These are phyloP conservation scores for Syzygium oleosum DNA, from an alignment of 345 rosid genomes.

Conservation along the genomic window DNA sequence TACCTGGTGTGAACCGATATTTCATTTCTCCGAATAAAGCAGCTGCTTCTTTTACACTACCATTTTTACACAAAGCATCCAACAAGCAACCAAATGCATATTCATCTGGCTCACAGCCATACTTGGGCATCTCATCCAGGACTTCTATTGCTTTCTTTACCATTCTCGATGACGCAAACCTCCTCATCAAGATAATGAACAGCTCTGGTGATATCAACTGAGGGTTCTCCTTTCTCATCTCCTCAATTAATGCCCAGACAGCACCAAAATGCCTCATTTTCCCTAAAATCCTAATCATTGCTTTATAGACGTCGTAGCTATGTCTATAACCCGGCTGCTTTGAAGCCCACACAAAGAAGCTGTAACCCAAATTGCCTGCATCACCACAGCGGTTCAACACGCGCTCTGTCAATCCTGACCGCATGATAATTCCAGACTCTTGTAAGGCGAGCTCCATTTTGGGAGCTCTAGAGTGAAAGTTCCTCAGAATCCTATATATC, in stretches of 20 bases:
- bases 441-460: conserved; percentile 72
- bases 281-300: conserved; percentile 63
- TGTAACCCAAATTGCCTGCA: conserved; percentile 80
- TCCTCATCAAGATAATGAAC: conserved; percentile 60
- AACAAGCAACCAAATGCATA: conserved; percentile 65
- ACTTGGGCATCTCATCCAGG: conserved; percentile 88
- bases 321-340: conserved; percentile 68
- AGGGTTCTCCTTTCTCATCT: conserved; percentile 71
- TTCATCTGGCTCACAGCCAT: conserved; percentile 75
- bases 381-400: conserved; percentile 88
- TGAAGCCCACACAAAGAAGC: conserved; percentile 75
- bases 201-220: conserved; percentile 61
- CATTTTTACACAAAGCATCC: conserved; percentile 81
- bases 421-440: conserved; percentile 61
- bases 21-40: conserved; percentile 73
- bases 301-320: conserved; percentile 58
- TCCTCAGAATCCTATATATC: conserved; percentile 60
- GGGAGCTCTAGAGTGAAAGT: conserved; percentile 61
- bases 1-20: conserved; percentile 37
- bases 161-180: conserved; percentile 64
- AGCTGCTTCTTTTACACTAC: conserved; percentile 81
- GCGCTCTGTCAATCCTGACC: conserved; percentile 66
- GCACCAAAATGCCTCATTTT: conserved; percentile 86
- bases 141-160: conserved; percentile 83
- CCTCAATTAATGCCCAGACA: conserved; percentile 85